These are phyloP conservation scores for Phytophthora niederhauseri DNA, from an alignment of 352 stramenopile genomes.

Conservation along the genomic window DNA sequence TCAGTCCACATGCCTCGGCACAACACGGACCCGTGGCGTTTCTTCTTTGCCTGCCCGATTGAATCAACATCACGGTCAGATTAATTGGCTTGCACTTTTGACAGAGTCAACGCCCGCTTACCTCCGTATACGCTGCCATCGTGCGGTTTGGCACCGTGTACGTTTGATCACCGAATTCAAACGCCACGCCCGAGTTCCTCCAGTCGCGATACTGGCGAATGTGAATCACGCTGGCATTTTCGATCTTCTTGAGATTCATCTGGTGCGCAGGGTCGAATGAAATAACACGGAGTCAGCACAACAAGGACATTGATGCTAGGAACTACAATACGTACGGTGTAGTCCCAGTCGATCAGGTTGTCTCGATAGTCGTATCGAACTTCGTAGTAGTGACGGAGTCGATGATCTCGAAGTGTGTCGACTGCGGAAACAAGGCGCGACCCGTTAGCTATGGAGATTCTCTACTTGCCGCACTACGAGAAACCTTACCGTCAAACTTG, in stretches of 20 bases:
- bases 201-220: conserved; percentile 92
- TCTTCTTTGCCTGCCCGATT: conserved; percentile 58
- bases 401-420: conserved; percentile 79
- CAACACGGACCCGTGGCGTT: conserved; percentile 74
- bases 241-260: conserved; percentile 86
- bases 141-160: conserved; percentile 93
- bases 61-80: neutral
- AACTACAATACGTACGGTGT: conserved; percentile 61
- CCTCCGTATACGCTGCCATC: conserved; percentile 91
- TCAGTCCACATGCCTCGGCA: conserved; percentile 93
- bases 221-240: conserved; percentile 93
- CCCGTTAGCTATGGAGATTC: neutral
- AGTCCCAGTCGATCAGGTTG: conserved; percentile 96
- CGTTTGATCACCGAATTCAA: conserved; percentile 94
- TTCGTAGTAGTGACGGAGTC: conserved; percentile 92
- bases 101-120: conserved; percentile 9
- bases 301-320: neutral
- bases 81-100: neutral
- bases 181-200: conserved; percentile 93
- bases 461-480: neutral
- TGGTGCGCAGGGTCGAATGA: conserved; percentile 18
- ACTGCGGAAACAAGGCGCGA: conserved; percentile 42
- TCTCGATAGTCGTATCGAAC: conserved; percentile 93
- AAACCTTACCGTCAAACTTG: conserved; percentile 73
- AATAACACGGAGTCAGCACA: neutral